Base-by-base conservation (phyloP, 2,329 filamentous ascomycete genomes). In the Tolypocladium nubicola region DNA sequence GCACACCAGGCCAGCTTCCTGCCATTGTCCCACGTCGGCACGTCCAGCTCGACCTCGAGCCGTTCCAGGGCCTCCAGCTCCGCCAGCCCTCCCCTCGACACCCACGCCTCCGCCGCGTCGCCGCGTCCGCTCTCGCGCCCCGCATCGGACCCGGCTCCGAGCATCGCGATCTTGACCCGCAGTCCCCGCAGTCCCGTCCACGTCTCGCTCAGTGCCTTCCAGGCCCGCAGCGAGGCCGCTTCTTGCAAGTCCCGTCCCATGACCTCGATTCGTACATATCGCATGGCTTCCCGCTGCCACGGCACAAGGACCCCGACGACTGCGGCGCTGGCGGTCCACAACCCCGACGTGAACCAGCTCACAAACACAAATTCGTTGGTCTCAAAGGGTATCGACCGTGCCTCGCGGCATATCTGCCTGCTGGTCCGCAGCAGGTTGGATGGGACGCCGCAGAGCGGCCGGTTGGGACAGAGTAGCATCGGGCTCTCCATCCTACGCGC, bases 361-460 rank as follows among this genome's bases (percentile, higher is more conserved):
- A 73, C 67, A 59, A 78, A 80, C 30, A 71, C 70, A 58, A 79
- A 79, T 55, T 78, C 75, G 64, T 76, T 78, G 26, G 64, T 58
- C 9, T 64, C 61, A 60, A 77, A 78, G 2, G 77, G 74, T 2
- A 78, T 33, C 0, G 57, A 21, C 4, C 74, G 70, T 4, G 70
- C 67, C 60, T 80, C 78, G 55, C 62, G 38, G 65, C 78, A 79
- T 23, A 79, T 61, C 56, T 76, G 73, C 33, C 66, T 67, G 61
- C 68, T 75, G 26, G 68, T 60, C 6, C 57, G 59, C 2, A 79
- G 71, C 6, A 80, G 64, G 3, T 65, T 66, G 1, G 72, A 70
- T 0, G 78, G 76, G 2, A 79, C 63, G 21, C 70, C 71, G 19
- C 69, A 71, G 10, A 73, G 63, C 0, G 72, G 75, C 1, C 74